Evolutionary conservation across 2,329 filamentous ascomycete genomes (phyloP).

Genomic region (Diplodia corticola): DNA sequence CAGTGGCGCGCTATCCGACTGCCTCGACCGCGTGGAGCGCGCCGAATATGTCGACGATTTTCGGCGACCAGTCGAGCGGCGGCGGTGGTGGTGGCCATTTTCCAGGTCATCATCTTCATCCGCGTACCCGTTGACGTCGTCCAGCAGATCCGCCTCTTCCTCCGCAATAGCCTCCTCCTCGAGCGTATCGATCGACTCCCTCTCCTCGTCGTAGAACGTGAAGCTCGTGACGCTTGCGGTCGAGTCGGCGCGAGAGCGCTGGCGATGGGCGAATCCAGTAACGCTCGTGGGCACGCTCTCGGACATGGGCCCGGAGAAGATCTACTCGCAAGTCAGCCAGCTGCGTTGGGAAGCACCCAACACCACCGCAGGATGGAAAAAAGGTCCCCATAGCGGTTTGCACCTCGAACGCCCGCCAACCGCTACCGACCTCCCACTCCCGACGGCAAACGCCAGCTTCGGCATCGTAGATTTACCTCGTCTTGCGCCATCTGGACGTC

Average conservation of each 20-base stretch:
- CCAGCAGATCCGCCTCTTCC: conserved; percentile 10
- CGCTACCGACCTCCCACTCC: background rate
- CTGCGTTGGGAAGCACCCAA: background rate
- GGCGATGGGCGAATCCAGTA: conserved; percentile 84
- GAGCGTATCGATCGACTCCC: conserved; percentile 50
- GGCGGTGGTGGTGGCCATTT: conserved; percentile 27
- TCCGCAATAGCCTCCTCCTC: conserved; percentile 36
- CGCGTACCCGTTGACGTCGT: conserved; percentile 30
- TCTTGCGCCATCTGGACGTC: conserved; percentile 99
- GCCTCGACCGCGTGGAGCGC: conserved; percentile 44
- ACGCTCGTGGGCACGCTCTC: conserved; percentile 95
- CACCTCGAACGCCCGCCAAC: background rate
- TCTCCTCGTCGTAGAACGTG: conserved; percentile 76
- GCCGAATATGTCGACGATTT: conserved; percentile 64
- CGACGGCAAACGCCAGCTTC: background rate
- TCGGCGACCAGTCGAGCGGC: conserved; percentile 54
- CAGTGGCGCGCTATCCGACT: conserved; percentile 61
- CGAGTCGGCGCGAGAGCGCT: conserved; percentile 74
- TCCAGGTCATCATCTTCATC: conserved; percentile 55
- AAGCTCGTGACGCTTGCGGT: conserved; percentile 88
- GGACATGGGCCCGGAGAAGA: conserved; percentile 89
- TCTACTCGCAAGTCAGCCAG: conserved; percentile 42
- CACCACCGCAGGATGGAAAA: background rate
- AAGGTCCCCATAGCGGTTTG: background rate
- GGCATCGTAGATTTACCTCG: conserved; percentile 65